phyloP scores from a whole-genome alignment of 495 filamentous ascomycete genomes.

The Podospora bellae-mahoneyi region DNA sequence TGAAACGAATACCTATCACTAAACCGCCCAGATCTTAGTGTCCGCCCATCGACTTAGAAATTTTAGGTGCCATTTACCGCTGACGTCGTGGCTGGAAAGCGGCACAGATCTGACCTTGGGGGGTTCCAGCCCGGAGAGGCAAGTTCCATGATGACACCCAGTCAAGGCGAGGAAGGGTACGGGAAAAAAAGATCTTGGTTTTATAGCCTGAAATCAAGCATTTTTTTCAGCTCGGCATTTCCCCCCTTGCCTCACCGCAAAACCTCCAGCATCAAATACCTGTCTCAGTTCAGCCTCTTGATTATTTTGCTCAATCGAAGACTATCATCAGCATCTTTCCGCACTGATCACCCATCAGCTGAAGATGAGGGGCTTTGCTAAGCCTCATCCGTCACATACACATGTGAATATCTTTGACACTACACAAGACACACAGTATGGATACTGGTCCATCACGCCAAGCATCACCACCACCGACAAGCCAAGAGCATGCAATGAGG shows the following conservation, averaged over 20 bases:
- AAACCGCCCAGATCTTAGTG: not conserved
- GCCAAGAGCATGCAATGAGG: not conserved
- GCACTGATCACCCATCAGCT: not conserved
- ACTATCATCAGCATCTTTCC: not conserved
- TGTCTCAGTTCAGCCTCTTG: constrained; percentile 6
- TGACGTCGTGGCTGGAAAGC: constrained; percentile 10
- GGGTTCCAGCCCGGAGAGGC: not conserved
- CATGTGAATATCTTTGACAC: not conserved
- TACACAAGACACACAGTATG: not conserved
- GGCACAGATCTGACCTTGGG: constrained; percentile 1
- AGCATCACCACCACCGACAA: not conserved
- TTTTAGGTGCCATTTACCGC: constrained; percentile 1
- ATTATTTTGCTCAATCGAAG: not conserved
- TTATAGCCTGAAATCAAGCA: constrained; percentile 6
- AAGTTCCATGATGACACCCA: not conserved
- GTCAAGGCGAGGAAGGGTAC: not conserved
- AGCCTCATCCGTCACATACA: not conserved
- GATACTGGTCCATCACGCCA: not conserved
- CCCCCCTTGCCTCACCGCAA: not conserved
- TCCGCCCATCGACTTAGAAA: not conserved
- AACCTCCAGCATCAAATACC: not conserved
- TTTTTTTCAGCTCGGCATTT: constrained; percentile 9
- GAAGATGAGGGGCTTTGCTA: not conserved
- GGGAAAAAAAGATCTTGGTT: not conserved
- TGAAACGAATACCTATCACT: not conserved